These are phyloP conservation scores for Trebouxia sp. DNA, from an alignment of 139 green algal genomes.

Conservation along the genomic window DNA sequence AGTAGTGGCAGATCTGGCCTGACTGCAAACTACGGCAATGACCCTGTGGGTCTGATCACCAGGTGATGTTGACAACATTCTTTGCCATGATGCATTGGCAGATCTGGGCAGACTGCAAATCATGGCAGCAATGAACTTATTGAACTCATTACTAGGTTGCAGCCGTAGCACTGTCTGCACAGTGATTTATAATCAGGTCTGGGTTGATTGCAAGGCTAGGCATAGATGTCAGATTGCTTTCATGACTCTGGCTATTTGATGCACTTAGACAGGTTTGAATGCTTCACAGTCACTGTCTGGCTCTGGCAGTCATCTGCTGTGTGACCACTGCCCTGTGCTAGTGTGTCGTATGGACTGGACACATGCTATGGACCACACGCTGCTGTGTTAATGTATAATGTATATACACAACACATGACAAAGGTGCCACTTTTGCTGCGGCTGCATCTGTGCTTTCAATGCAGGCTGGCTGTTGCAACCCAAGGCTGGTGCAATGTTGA, in stretches of 20 bases:
- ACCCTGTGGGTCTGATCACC: constrained; percentile 23
- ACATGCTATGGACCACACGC: not conserved
- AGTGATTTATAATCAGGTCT: no score
- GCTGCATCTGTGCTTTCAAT: not conserved
- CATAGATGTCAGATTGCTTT: no score
- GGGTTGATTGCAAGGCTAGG: no score
- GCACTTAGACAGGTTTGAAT: no score
- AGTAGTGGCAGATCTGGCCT: not conserved
- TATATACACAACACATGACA: not conserved
- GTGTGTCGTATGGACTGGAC: not conserved
- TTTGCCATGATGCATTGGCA: not conserved
- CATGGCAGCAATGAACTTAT: not conserved
- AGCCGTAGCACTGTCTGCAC: not conserved
- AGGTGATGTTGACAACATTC: not conserved
- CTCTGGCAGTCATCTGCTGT: not conserved
- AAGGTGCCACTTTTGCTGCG: not conserved
- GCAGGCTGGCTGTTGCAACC: not conserved
- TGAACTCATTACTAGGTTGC: not conserved
- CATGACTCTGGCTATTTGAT: no score
- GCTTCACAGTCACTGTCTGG: not conserved
- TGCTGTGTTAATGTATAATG: not conserved
- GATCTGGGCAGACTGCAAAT: not conserved
- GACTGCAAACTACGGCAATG: constrained; percentile 20
- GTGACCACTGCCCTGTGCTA: not conserved
- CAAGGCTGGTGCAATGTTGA: constrained; percentile 19